Conservation (phyloP, 306 rosid genomes). For the Arachis stenosperma region DNA sequence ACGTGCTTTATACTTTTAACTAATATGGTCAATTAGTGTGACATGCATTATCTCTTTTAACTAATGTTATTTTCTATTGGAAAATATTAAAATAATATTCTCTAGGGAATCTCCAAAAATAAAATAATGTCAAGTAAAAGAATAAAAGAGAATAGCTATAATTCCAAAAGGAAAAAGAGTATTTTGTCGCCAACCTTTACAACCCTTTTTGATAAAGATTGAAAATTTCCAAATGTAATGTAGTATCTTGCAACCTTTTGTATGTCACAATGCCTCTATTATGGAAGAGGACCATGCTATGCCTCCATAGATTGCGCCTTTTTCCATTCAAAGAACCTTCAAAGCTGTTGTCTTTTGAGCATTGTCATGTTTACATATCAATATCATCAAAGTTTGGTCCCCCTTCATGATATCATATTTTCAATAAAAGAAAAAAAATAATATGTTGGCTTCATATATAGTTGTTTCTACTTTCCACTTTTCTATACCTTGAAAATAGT, state of each 20-base stretch:
- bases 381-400: background rate
- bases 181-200: background rate
- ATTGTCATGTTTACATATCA: background rate
- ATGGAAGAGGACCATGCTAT: background rate
- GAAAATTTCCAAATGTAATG: background rate
- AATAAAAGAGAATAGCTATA: too few species aligned
- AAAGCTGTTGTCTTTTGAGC: background rate
- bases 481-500: too few species aligned
- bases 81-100: too few species aligned
- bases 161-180: background rate
- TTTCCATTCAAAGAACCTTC: background rate
- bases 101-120: too few species aligned
- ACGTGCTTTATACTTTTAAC: too few species aligned
- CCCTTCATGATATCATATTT: background rate
- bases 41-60: too few species aligned
- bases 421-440: too few species aligned
- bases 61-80: too few species aligned
- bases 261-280: background rate
- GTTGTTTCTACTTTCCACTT: too few species aligned
- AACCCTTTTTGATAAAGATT: background rate
- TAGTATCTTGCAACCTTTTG: background rate
- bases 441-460: background rate
- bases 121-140: too few species aligned
- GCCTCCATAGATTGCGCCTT: background rate
- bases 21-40: too few species aligned